Evolutionary conservation across 106 monocot genomes (phyloP).

Genomic region (Allium sativum): DNA sequence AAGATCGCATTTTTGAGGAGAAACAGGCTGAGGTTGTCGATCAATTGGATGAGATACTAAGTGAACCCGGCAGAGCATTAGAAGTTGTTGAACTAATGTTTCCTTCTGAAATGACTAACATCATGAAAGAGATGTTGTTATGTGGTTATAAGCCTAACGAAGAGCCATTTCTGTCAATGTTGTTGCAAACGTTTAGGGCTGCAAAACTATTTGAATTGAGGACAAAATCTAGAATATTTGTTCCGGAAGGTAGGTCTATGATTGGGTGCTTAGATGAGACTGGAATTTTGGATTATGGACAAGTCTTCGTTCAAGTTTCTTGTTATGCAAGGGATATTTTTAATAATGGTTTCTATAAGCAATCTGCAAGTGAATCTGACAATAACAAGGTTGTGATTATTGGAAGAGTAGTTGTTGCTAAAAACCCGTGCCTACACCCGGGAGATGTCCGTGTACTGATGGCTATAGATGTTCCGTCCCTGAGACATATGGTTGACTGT

Average conservation of each 20-base stretch:
- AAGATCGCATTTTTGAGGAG: slow-evolving; percentile 46
- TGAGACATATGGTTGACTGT: slow-evolving; percentile 88
- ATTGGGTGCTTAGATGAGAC: slow-evolving; percentile 97
- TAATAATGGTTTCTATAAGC: slow-evolving; percentile 8
- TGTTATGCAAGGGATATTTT: slow-evolving; percentile 4
- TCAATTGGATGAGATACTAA: slow-evolving; percentile 46
- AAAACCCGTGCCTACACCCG: slow-evolving; percentile 92
- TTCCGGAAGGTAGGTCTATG: slow-evolving; percentile 75
- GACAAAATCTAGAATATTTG: slow-evolving; percentile 70
- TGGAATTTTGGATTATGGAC: slow-evolving; percentile 54
- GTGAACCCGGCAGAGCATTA: slow-evolving; percentile 39
- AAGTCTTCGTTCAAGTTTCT: slow-evolving; percentile 77
- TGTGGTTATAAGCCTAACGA: slow-evolving; percentile 66
- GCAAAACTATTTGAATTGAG: slow-evolving; percentile 58
- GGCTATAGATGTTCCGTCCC: slow-evolving; percentile 67
- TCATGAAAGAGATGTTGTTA: slow-evolving; percentile 52
- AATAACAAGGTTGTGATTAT: slow-evolving; percentile 21
- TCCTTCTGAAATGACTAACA: slow-evolving; percentile 50
- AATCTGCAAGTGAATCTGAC: slow-evolving; percentile 10
- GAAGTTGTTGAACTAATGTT: slow-evolving; percentile 54
- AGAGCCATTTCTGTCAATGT: slow-evolving; percentile 79
- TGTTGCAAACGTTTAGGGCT: slow-evolving; percentile 62
- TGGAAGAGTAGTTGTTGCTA: slow-evolving; percentile 68
- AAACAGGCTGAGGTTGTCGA: slow-evolving; percentile 50
- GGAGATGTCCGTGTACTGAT: slow-evolving; percentile 60